A percentile compares a stretch with the other conserved stretches of the same genome.
These are phyloP conservation scores for Russula griseocarnosa DNA, from an alignment of 768 basidiomycete species.

Conservation along the genomic window DNA sequence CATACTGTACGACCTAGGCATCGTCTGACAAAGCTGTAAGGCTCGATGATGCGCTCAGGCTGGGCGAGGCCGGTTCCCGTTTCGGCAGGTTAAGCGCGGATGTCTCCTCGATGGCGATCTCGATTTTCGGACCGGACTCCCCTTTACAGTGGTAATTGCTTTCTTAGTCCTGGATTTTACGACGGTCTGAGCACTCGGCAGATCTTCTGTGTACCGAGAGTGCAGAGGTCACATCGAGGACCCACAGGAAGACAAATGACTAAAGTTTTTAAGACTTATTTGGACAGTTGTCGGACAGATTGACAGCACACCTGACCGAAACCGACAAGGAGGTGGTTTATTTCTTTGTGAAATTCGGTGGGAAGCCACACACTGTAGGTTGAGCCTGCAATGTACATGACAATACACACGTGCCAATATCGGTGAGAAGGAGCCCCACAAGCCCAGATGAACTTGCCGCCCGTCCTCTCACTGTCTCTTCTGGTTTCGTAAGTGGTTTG, in stretches of 20 bases:
- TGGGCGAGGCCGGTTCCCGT: conserved; percentile 8
- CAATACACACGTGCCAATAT: neutral
- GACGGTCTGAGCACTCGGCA: conserved; percentile 58
- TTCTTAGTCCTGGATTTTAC: conserved; percentile 29
- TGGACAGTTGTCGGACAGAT: neutral
- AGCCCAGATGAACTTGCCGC: neutral
- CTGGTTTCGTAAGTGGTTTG: conserved; percentile 77
- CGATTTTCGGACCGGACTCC: conserved; percentile 37
- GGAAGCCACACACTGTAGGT: conserved; percentile 85
- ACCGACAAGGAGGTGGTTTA: conserved; percentile 77
- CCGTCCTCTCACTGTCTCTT: conserved; percentile 58
- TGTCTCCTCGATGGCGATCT: conserved; percentile 39
- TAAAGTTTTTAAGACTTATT: conserved; percentile 30
- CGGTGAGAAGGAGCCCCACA: neutral
- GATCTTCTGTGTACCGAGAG: conserved; percentile 48
- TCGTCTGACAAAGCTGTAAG: conserved; percentile 21
- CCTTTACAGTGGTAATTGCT: conserved; percentile 4
- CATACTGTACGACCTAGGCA: neutral
- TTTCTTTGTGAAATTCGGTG: conserved; percentile 62
- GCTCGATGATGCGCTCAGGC: conserved; percentile 15
- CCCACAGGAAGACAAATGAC: conserved; percentile 62
- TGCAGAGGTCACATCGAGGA: conserved; percentile 63
- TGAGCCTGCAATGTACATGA: conserved; percentile 44
- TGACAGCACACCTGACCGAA: conserved; percentile 66
- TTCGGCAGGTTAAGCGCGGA: conserved; percentile 8